These are phyloP conservation scores for Porodaedalea pini DNA, from an alignment of 1,284 basidiomycete genomes.

Conservation along the genomic window DNA sequence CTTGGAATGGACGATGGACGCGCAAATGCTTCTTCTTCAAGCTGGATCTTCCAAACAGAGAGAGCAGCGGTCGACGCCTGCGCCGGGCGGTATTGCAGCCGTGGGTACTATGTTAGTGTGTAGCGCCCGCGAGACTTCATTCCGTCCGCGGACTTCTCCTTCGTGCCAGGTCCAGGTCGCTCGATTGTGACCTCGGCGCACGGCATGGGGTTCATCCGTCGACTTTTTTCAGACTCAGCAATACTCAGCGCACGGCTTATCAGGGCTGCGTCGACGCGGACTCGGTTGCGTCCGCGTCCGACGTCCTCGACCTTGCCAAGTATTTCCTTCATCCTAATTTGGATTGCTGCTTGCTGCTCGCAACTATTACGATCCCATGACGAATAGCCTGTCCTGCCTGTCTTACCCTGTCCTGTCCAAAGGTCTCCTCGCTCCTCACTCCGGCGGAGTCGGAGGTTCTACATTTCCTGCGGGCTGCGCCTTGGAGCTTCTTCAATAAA, in stretches of 20 bases:
- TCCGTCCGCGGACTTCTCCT: background rate
- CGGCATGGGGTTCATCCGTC: too few species aligned
- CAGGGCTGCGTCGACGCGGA: too few species aligned
- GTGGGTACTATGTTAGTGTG: constrained; percentile 2
- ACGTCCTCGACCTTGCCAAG: background rate
- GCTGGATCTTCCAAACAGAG: background rate
- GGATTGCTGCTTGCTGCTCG: background rate
- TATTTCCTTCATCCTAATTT: constrained; percentile 5
- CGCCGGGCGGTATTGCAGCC: background rate
- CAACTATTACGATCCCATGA: constrained; percentile 34
- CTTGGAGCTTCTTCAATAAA: background rate
- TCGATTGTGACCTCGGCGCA: too few species aligned
- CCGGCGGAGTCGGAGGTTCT: background rate
- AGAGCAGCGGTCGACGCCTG: background rate
- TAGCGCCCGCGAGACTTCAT: background rate
- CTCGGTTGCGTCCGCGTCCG: background rate
- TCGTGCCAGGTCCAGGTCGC: background rate
- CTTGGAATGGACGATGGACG: too few species aligned
- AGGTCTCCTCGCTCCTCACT: background rate
- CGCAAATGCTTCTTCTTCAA: too few species aligned
- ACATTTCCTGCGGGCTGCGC: background rate
- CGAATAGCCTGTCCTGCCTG: constrained; percentile 33
- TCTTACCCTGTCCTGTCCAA: constrained; percentile 44
- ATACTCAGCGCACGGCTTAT: background rate
- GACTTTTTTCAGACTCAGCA: too few species aligned